Conservation (phyloP, 1,284 basidiomycete genomes). For the Abortiporus biennis region DNA sequence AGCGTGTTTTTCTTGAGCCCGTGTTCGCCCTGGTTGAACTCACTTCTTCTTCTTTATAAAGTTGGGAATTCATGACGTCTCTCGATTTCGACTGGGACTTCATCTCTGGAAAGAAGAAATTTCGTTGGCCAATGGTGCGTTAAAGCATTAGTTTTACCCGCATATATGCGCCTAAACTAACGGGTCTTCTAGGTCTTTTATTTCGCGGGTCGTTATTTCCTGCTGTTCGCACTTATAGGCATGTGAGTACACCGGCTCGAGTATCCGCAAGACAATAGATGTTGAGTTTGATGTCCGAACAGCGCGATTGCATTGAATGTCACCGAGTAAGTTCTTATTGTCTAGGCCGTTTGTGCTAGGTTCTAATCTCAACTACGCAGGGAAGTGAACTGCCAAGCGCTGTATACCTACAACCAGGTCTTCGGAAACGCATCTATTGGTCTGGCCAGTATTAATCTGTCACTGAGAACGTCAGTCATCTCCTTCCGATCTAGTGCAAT, state of each 20-base stretch:
- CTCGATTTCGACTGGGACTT: constrained; percentile 66
- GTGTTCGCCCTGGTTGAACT: neutral
- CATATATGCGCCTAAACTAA: neutral
- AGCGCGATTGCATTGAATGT: constrained; percentile 56
- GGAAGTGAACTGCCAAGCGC: constrained; percentile 54
- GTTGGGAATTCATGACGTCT: constrained; percentile 49
- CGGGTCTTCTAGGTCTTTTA: constrained; percentile 52
- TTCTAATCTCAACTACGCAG: constrained; percentile 14
- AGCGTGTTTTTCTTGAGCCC: constrained; percentile 6
- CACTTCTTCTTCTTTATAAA: constrained; percentile 9
- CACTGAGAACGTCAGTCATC: constrained; percentile 58
- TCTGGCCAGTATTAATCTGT: constrained; percentile 74
- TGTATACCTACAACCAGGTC: constrained; percentile 71
- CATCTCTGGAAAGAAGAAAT: constrained; percentile 51
- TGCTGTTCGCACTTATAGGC: constrained; percentile 64
- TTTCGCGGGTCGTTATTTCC: constrained; percentile 64
- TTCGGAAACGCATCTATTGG: constrained; percentile 69
- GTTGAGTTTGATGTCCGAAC: constrained; percentile 2
- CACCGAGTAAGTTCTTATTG: constrained; percentile 31
- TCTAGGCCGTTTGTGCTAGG: neutral
- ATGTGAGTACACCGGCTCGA: constrained; percentile 34
- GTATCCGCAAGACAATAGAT: neutral
- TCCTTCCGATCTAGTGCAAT: neutral
- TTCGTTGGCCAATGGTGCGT: constrained; percentile 37
- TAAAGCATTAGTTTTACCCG: too few species aligned